Evolutionary conservation across 768 basidiomycete species (phyloP), one percentile per base, ranked within the genome.

Genomic region (Serendipita sp.): DNA sequence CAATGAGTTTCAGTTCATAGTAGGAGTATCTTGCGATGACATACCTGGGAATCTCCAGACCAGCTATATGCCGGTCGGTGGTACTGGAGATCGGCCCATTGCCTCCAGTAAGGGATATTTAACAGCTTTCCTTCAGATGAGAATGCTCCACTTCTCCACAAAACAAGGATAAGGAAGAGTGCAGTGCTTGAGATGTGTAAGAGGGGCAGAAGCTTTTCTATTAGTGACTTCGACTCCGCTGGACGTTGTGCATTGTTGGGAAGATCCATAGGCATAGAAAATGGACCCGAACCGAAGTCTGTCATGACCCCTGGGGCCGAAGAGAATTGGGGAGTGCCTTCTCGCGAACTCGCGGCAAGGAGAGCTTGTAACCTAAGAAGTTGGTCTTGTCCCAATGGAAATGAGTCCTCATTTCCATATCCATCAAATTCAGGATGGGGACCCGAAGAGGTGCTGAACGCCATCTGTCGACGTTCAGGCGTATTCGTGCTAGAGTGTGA

Each of bases 121-220:
- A 50, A 37, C 3, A 46, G 53, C 16, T 34, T 18, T 31, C 6
- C 50, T 31, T 44, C 58, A 31, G 11, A 11, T 3, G 29, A 23
- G 33, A 64, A 81, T 40, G 70, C 73, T 62, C 75, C 74, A 3
- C 87, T 76, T 74, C 78, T 84, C 11, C 88, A 65, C 3, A 87
- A 79, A 70, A 88, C 90, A 71, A 82, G 85, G 3, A 79, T 79
- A 50, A 90, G 72, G 64, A 91, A 71, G 27, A 71, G 71, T 83
- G 88, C 87, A 72, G 83, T 79, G 5, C 80, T 77, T 10, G 83
- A 46, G 29, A 88, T 68, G 70, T 91, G 88, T 27, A 88, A 62
- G 65, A 88, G 69, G 0, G 86, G 87, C 71, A 87, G 72, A 43
- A 84, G 69, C 66, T 82, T 85, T 67, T 85, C 85, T 37, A 83